Conservation (phyloP, 805 yeast species). For the Kluyveromyces nonfermentans region DNA sequence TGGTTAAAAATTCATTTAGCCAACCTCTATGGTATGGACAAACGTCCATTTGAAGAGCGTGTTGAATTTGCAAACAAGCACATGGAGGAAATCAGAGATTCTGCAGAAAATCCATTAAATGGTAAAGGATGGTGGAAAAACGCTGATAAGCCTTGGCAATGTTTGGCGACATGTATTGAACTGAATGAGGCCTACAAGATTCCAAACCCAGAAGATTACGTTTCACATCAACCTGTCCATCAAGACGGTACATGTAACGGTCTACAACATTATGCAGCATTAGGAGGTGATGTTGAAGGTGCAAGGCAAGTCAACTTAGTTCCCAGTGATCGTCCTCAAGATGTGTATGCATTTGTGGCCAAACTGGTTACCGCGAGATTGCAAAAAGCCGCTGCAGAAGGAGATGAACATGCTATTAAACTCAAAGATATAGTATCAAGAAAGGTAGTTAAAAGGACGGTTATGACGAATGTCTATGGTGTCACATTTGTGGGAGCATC, state of each 20-base stretch:
- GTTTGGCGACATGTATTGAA: constrained; percentile 61
- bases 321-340: constrained; percentile 66
- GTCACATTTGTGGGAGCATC: constrained; percentile 92
- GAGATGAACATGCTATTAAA: constrained; percentile 41
- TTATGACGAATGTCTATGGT: constrained; percentile 97
- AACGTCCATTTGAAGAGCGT: constrained; percentile 58
- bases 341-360: constrained; percentile 67
- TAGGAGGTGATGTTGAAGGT: constrained; percentile 80
- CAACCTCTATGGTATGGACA: constrained; percentile 67
- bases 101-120: constrained; percentile 54
- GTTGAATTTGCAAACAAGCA: constrained; percentile 49
- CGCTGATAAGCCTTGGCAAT: constrained; percentile 84
- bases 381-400: constrained; percentile 43
- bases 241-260: constrained; percentile 88
- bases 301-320: constrained; percentile 69
- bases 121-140: constrained; percentile 56
- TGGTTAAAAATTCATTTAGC: constrained; percentile 75
- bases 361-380: constrained; percentile 48
- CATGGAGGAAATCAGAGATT: constrained; percentile 42
- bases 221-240: constrained; percentile 71
- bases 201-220: constrained; percentile 53
- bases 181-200: constrained; percentile 49
- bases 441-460: constrained; percentile 92
- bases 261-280: constrained; percentile 76
- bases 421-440: constrained; percentile 61